Percentiles rank a stretch among this genome's conserved stretches.
Conservation (phyloP, 805 yeast genomes). For the Saturnispora serradocipensis region DNA sequence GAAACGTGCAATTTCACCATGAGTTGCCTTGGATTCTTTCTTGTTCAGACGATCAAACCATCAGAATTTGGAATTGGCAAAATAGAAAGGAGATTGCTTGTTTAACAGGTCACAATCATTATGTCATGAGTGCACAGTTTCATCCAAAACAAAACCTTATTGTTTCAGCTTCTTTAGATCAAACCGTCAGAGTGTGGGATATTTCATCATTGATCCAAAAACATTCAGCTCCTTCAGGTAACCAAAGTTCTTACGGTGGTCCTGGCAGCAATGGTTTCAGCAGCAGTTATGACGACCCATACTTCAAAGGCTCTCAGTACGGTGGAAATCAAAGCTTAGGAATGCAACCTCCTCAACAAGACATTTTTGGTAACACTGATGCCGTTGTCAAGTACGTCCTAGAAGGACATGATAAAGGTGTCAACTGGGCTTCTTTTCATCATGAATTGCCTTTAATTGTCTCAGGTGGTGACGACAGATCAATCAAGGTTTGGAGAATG, state of each 20-base stretch:
- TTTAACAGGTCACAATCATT: conserved; percentile 95
- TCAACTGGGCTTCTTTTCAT: conserved; percentile 97
- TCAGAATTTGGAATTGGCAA: conserved; percentile 99
- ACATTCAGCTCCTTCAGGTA: conserved; percentile 49
- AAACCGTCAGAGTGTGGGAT: conserved; percentile 99
- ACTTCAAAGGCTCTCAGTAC: conserved; percentile 30
- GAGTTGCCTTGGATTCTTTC: conserved; percentile 97
- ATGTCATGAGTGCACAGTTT: conserved; percentile 96
- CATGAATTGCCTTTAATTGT: conserved; percentile 92
- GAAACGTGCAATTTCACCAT: conserved; percentile 90
- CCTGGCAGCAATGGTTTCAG: background rate
- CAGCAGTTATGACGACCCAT: conserved; percentile 32
- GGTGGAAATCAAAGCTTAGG: conserved; percentile 2
- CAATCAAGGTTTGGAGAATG: conserved; percentile 96
- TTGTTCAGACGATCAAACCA: conserved; percentile 95
- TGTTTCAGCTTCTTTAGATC: conserved; percentile 93
- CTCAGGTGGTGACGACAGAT: conserved; percentile 93
- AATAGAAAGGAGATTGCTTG: conserved; percentile 95
- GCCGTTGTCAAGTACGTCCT: conserved; percentile 91
- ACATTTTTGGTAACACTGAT: conserved; percentile 88
- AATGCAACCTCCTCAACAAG: conserved; percentile 69
- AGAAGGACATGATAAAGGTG: conserved; percentile 98
- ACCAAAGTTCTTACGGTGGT: conserved; percentile 9
- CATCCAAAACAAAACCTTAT: conserved; percentile 92
- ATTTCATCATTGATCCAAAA: conserved; percentile 89